Base-by-base conservation (phyloP, 2,329 filamentous ascomycete species). In the Neofusicoccum umdonicola region DNA sequence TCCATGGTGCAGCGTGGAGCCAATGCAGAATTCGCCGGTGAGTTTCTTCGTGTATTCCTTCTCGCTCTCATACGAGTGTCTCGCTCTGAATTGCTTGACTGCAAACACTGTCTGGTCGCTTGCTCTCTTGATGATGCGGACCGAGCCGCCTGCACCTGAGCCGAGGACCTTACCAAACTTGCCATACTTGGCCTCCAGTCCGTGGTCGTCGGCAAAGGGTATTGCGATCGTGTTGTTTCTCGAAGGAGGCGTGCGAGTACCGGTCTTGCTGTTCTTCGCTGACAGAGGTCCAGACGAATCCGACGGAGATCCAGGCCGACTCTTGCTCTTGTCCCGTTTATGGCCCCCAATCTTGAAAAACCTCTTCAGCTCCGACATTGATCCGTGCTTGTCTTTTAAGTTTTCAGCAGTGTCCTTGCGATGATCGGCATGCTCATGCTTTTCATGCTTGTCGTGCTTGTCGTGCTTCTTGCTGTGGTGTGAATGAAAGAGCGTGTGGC, bases 31-130 rank as follows among this genome's bases (percentile, higher is more conserved):
- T 74, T 99, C 95, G 2, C 95, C 94, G 0, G 95, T 99, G 52
- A 99, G 88, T 76, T 99, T 99, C 79, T 99, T 99, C 70, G 93
- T 92, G 73, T 99, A 99, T 70, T 98, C 95, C 72, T 91, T 92
- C 74, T 97, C 91, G 1, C 90, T 92, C 78, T 99, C 95, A 78
- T 97, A 97, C 0, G 90, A 88, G 78, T 99, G 94, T 39, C 92
- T 88, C 63, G 94, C 88, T 62, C 95, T 85, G 79, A 99, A 99
- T 74, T 99, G 94, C 78, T 99, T 99, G 62, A 98, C 95, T 1
- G 95, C 95, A 77, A 99, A 99, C 0, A 96, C 95, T 6, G 92
- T 92, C 31, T 90, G 90, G 73, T 99, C 95, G 68, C 92, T 93
- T 72, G 89, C 94, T 67, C 95, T 87, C 81, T 95, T 97, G 89